These are phyloP conservation scores for Aspergillus jensenii DNA, from an alignment of 2,329 filamentous ascomycete species.

Conservation along the genomic window DNA sequence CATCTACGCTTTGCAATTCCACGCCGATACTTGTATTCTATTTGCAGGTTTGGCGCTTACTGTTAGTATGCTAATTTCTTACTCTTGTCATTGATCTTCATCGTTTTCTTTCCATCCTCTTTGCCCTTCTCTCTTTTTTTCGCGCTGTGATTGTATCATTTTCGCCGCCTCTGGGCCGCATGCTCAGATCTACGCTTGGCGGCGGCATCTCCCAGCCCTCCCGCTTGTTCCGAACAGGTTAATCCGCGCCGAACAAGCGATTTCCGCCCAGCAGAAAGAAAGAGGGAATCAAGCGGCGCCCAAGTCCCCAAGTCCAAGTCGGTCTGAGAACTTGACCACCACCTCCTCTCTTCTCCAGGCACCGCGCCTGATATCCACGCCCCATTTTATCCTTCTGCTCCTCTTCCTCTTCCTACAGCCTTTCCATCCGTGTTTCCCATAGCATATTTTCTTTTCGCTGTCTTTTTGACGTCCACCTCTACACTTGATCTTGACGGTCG, in stretches of 20 bases:
- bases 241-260: constrained; percentile 42
- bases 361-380: constrained; percentile 27
- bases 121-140: constrained; percentile 11
- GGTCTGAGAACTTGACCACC: constrained; percentile 5
- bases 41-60: not conserved
- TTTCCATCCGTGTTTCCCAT: constrained; percentile 10
- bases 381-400: constrained; percentile 6
- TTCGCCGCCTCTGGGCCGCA: constrained; percentile 21
- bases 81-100: not conserved
- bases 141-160: constrained; percentile 10
- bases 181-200: constrained; percentile 38
- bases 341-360: constrained; percentile 18
- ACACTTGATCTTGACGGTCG: constrained; percentile 11
- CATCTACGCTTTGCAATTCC: not conserved
- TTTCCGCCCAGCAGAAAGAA: constrained; percentile 27
- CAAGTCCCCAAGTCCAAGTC: constrained; percentile 3
- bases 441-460: constrained; percentile 1
- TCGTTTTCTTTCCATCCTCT: not conserved
- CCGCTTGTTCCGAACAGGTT: constrained; percentile 27
- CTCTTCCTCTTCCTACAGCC: constrained; percentile 15
- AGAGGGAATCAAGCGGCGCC: constrained; percentile 11
- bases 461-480: constrained; percentile 7
- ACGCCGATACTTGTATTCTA: not conserved
- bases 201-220: constrained; percentile 35
- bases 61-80: not conserved